phyloP scores from a whole-genome alignment of 306 rosid species.

The Potentilla sterilis region DNA sequence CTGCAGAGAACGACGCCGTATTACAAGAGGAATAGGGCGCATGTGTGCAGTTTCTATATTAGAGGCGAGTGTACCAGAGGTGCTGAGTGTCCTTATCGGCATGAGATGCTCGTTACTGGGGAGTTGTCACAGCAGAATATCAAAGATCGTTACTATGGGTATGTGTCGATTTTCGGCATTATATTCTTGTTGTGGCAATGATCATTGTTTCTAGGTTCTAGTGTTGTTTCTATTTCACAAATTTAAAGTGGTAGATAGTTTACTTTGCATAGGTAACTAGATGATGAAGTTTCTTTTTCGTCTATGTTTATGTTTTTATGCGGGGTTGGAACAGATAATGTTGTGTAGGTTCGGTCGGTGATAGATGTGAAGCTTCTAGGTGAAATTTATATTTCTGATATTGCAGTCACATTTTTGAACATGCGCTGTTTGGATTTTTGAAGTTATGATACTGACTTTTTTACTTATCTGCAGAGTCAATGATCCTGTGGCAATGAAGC shows the following conservation, averaged over 20 bases:
- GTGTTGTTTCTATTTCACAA: not conserved
- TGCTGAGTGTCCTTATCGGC: conserved; percentile 93
- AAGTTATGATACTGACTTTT: not conserved
- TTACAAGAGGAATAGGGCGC: conserved; percentile 88
- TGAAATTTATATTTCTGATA: not conserved
- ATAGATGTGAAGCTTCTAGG: not conserved
- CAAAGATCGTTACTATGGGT: conserved; percentile 96
- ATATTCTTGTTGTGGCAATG: too few species aligned
- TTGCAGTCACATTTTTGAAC: not conserved
- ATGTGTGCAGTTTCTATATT: conserved; percentile 81
- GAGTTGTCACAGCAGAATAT: conserved; percentile 90
- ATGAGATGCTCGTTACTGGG: conserved; percentile 91
- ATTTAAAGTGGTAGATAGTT: not conserved
- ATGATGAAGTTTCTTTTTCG: not conserved
- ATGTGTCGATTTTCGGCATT: not conserved
- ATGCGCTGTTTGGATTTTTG: not conserved
- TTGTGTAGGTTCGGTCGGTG: not conserved
- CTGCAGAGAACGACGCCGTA: conserved; percentile 90
- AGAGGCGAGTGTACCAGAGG: conserved; percentile 93
- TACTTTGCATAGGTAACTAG: not conserved
- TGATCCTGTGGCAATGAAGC: conserved; percentile 88
- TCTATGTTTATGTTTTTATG: too few species aligned
- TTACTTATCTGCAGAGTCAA: conserved; percentile 55
- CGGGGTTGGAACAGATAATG: too few species aligned
- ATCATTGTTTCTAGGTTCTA: not conserved